Evolutionary conservation across 2,329 filamentous ascomycete genomes (phyloP).

Genomic region (Plenodomus tracheiphilus): DNA sequence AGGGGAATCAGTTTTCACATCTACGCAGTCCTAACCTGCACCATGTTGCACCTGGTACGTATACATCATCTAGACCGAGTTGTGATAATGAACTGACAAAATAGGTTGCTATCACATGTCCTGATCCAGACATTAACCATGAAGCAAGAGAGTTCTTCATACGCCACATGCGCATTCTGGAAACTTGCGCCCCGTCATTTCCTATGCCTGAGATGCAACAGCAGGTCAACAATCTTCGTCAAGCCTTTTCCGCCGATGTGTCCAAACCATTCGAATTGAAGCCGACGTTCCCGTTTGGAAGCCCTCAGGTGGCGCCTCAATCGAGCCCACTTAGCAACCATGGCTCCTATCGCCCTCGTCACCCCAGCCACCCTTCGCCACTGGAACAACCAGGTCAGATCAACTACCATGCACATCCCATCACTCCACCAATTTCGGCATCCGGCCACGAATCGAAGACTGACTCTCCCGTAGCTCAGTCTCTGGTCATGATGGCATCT

Average conservation of each 20-base stretch:
- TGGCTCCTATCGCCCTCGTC: conserved; percentile 55
- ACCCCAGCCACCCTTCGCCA: conserved; percentile 51
- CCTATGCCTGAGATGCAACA: conserved; percentile 87
- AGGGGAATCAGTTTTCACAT: conserved; percentile 93
- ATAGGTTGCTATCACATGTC: conserved; percentile 88
- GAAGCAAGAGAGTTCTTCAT: conserved; percentile 90
- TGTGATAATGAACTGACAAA: not conserved
- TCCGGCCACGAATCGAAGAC: conserved; percentile 73
- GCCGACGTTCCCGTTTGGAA: conserved; percentile 82
- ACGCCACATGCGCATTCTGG: conserved; percentile 89
- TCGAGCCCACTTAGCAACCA: conserved; percentile 64
- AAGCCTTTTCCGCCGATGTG: conserved; percentile 87
- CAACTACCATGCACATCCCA: conserved; percentile 69
- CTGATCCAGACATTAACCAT: conserved; percentile 82
- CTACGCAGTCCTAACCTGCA: conserved; percentile 88
- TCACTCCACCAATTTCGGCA: conserved; percentile 78
- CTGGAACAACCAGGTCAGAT: conserved; percentile 61
- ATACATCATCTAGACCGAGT: not conserved
- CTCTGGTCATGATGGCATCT: conserved; percentile 69
- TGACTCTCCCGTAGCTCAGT: conserved; percentile 74
- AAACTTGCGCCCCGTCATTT: conserved; percentile 80
- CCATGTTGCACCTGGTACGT: conserved; percentile 88
- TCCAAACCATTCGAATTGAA: conserved; percentile 88
- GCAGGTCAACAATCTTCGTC: conserved; percentile 84
- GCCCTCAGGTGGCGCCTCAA: conserved; percentile 66